Evolutionary conservation across 345 rosid genomes (phyloP).

Genomic region (Tarenaya hassleriana): DNA sequence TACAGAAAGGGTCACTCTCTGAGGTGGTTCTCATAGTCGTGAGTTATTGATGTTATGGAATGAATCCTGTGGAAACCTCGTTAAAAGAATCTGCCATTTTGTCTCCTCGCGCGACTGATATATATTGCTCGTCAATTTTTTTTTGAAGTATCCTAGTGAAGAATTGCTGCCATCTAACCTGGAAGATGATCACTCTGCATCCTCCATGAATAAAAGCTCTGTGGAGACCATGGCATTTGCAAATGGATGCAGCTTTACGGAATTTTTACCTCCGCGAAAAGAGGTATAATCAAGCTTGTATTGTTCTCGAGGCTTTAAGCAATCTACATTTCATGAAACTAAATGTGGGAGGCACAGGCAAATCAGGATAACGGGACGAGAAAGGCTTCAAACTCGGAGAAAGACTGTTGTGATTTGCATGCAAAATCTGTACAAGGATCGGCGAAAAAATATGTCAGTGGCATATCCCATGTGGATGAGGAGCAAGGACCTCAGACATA

Average conservation of each 20-base stretch:
- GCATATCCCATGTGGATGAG: constrained; percentile 32
- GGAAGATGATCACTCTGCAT: constrained; percentile 47
- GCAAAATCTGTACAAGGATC: constrained; percentile 33
- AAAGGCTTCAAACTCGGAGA: constrained; percentile 38
- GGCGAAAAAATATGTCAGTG: constrained; percentile 25
- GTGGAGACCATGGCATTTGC: constrained; percentile 28
- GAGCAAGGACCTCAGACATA: constrained; percentile 42
- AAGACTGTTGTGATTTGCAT: constrained; percentile 27
- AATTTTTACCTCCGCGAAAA: constrained; percentile 53
- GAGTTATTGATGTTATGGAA: neutral
- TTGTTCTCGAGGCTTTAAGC: constrained; percentile 28
- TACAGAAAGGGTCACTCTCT: constrained; percentile 51
- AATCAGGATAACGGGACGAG: constrained; percentile 41
- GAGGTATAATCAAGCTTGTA: constrained; percentile 37
- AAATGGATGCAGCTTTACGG: constrained; percentile 47
- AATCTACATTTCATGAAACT: constrained; percentile 34
- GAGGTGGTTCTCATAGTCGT: constrained; percentile 40
- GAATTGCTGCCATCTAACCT: constrained; percentile 35
- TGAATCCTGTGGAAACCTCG: no score
- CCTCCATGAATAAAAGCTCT: constrained; percentile 46
- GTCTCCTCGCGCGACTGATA: neutral
- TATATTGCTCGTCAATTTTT: constrained; percentile 13
- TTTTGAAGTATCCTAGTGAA: constrained; percentile 43
- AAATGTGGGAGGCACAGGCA: constrained; percentile 27
- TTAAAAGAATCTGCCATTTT: neutral